phyloP scores from a whole-genome alignment of 2,329 filamentous ascomycete genomes.

The Aspergillus sp. region DNA sequence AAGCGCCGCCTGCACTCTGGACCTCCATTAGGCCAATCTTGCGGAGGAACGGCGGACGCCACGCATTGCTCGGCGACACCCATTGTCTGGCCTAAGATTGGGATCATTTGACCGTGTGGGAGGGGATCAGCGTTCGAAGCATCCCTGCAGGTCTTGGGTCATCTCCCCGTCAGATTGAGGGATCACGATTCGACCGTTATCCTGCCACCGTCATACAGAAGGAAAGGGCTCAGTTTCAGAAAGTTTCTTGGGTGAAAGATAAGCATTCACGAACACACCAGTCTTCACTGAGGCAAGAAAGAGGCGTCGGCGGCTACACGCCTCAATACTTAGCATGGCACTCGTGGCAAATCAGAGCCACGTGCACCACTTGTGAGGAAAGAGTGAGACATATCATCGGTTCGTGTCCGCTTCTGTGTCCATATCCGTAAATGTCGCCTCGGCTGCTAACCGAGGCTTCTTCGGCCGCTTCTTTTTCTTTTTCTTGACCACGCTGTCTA shows the following conservation, averaged over 20 bases:
- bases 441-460: constrained; percentile 22
- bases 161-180: background rate
- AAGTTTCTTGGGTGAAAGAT: too few species aligned
- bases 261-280: too few species aligned
- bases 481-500: constrained; percentile 14
- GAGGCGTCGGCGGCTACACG: too few species aligned
- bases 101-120: background rate
- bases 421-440: background rate
- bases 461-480: constrained; percentile 22
- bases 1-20: constrained; percentile 4
- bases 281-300: too few species aligned
- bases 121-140: background rate
- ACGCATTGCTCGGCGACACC: constrained; percentile 1
- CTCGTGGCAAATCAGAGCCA: too few species aligned
- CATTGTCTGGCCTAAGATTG: constrained; percentile 1
- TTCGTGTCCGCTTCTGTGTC: constrained; percentile 7
- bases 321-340: too few species aligned
- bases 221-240: too few species aligned
- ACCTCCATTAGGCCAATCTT: constrained; percentile 3
- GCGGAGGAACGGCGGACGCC: constrained; percentile 1
- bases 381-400: background rate
- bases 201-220: too few species aligned
- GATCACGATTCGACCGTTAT: too few species aligned
- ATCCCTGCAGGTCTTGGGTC: background rate
- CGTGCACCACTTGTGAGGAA: constrained; percentile 2